Conservation (phyloP, 2,329 filamentous ascomycete genomes). For the Tolypocladium ovalisporum region DNA sequence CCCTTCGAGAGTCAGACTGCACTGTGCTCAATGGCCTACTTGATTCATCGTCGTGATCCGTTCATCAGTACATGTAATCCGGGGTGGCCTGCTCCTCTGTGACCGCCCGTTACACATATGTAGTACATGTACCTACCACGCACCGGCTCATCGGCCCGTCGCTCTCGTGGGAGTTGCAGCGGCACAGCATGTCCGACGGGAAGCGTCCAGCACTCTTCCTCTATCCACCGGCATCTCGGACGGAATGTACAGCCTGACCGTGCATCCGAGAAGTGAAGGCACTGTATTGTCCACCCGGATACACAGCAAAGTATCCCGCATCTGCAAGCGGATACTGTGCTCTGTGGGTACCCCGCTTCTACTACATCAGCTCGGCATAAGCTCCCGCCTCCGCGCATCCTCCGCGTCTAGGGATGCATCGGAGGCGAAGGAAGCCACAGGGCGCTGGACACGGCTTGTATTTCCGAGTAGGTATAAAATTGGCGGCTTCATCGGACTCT, state of each 20-base stretch:
- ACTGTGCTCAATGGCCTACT: background rate
- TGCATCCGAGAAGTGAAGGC: background rate
- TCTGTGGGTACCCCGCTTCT: background rate
- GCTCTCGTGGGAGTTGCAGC: background rate
- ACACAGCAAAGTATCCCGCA: background rate
- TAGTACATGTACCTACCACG: too few relatives aligned
- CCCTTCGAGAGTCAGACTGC: too few relatives aligned
- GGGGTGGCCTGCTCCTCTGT: too few relatives aligned
- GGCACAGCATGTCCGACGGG: background rate
- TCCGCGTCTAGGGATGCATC: background rate
- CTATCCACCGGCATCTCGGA: background rate
- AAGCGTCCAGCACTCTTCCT: background rate
- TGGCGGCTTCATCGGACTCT: too few relatives aligned
- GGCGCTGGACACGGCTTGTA: background rate
- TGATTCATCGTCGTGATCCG: background rate
- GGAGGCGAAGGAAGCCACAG: background rate
- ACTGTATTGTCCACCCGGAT: constrained; percentile 4
- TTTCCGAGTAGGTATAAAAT: background rate
- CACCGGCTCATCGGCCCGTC: too few relatives aligned
- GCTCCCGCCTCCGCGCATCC: background rate
- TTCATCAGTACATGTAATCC: too few relatives aligned
- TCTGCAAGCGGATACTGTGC: constrained; percentile 3
- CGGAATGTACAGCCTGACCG: background rate
- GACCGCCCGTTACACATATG: too few relatives aligned
- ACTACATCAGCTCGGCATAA: background rate